These are phyloP conservation scores for Leishmania tarentolae DNA, from an alignment of 208 protist genomes.

Conservation along the genomic window DNA sequence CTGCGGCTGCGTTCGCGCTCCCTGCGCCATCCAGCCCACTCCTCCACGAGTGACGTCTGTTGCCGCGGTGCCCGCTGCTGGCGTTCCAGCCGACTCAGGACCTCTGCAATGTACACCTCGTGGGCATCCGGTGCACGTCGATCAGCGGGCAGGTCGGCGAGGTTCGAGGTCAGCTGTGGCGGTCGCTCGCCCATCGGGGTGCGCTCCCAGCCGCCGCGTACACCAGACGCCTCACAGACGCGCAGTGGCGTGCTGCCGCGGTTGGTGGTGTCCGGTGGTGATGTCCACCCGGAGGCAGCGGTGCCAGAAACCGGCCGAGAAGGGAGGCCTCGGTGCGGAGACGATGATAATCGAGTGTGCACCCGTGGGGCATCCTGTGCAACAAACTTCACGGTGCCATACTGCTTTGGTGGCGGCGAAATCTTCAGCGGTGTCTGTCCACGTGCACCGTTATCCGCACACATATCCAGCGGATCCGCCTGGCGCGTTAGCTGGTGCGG, in stretches of 20 bases:
- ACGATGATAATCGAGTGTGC: not conserved
- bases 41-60: conserved; percentile 61
- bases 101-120: conserved; percentile 49
- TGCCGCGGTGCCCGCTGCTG: conserved; percentile 20
- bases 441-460: not conserved
- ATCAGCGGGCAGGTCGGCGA: conserved; percentile 28
- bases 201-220: conserved; percentile 19
- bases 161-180: conserved; percentile 24
- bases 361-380: not conserved
- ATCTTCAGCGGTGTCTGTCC: conserved; percentile 3
- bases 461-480: not conserved
- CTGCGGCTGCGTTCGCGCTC: conserved; percentile 28
- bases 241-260: conserved; percentile 26
- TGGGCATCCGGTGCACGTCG: conserved; percentile 30
- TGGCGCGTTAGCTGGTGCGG: not conserved
- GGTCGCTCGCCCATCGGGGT: conserved; percentile 23
- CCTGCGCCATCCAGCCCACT: conserved; percentile 72
- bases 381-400: not conserved
- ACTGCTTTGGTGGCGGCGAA: not conserved
- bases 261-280: not conserved
- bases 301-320: conserved; percentile 4
- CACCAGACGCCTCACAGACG: not conserved
- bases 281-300: not conserved
- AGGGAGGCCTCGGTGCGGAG: not conserved
- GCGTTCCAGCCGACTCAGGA: conserved; percentile 37